Evolutionary conservation across 768 basidiomycete genomes (phyloP), one percentile per base, ranked within the genome.

Genomic region (Tremella fuciformis): DNA sequence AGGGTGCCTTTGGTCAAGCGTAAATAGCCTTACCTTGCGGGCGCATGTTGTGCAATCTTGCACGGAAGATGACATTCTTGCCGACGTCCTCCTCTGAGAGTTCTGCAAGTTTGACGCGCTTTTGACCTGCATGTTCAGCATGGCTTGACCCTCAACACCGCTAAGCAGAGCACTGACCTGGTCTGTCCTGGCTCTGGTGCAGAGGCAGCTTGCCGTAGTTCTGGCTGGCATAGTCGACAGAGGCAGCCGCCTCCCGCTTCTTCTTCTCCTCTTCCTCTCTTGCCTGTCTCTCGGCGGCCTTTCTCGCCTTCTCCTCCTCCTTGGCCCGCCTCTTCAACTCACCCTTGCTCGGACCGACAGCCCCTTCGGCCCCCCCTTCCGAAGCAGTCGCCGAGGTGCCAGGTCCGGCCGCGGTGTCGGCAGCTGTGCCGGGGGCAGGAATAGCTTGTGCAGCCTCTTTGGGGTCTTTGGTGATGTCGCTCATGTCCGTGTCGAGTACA

Each of bases 261-360:
- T 83, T 83, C 37, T 84, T 87, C 40, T 85, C 82, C 64, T 89
- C 89, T 47, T 85, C 81, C 64, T 88, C 85, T 67, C 85, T 87
- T 8, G 87, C 88, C 6, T 85, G 88, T 67, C 86, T 87, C 76
- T 92, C 91, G 42, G 88, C 88, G 7, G 86, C 87, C 75, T 90
- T 92, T 78, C 85, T 85, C 48, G 87, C 88, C 66, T 97, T 97
- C 79, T 92, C 89, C 13, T 85, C 87, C 48, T 88, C 87, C 77
- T 96, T 97, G 29, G 87, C 87, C 29, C 85, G 84, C 79, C 91
- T 92, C 81, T 98, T 97, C 58, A 91, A 76, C 68, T 93, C 91
- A 69, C 81, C 89, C 80, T 96, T 97, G 55, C 86, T 85, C 7
- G 86, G 89, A 11, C 70, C 70, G 49, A 67, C 62, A 26, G 78